Evolutionary conservation across 306 rosid species (phyloP), one percentile per base, ranked within the genome.

Genomic region (Hippophae gyantsensis): DNA sequence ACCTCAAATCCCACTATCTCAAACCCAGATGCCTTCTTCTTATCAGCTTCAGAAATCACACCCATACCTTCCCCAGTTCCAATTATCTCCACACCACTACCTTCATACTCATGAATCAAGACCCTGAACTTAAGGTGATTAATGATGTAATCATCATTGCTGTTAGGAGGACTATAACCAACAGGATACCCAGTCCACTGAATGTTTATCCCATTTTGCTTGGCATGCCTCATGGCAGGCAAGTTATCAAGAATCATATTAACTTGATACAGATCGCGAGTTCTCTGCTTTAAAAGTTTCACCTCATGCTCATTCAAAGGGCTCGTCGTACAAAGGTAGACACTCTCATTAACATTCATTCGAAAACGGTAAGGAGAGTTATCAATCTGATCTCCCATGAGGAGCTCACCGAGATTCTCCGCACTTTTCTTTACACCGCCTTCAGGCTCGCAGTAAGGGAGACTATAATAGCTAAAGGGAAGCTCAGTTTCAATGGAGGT

Each of bases 101-200:
- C 97, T 74, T 87, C 95, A 48, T 90, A 84, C 74, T 84, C 97
- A 62, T 90, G 97, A 66, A 87, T 82, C 85, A 86, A 71, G 64
- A 90, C 89, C 18, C 62, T 87, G 79, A 87, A 90, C 75, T 79
- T 90, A 52, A 90, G 82, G 71, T 90, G 97, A 73, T 90, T 90
- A 61, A 90, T 84, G 60, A 90, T 84, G 78, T 84, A 90, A 79
- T 90, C 95, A 0, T 76, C 90, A 14, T 69, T 75, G 11, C 79
- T 71, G 66, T 76, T 81, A 1, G 81, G 65, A 3, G 94, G 84
- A 0, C 89, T 79, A 69, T 79, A 87, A 27, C 95, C 97, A 66
- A 90, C 87, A 13, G 97, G 97, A 64, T 74, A 90, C 62, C 97
- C 97, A 11, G 95, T 90, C 97, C 97, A 90, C 82, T 84, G 97